Percentiles rank a stretch among this genome's conserved stretches.
Conservation (phyloP, 225 moss, liverwort and hornwort genomes). For the Polytrichum formosum region DNA sequence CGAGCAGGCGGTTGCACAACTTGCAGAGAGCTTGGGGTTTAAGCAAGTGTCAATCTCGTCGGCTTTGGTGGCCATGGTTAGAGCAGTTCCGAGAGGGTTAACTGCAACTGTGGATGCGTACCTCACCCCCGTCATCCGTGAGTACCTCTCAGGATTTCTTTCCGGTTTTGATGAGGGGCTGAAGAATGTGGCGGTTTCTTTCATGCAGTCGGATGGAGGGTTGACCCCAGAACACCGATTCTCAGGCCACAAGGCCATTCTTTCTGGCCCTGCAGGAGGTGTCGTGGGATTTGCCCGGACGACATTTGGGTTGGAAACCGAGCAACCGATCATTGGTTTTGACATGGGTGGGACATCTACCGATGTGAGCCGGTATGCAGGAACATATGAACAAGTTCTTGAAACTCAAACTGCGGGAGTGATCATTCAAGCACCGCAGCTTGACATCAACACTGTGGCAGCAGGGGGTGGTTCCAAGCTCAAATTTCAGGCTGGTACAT, state of each 20-base stretch:
- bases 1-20: slow-evolving; percentile 76
- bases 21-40: slow-evolving; percentile 75
- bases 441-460: slow-evolving; percentile 97
- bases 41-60: slow-evolving; percentile 96
- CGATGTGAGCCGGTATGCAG: slow-evolving; percentile 92
- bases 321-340: slow-evolving; percentile 91
- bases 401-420: slow-evolving; percentile 98
- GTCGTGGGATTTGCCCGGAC: slow-evolving; percentile 92
- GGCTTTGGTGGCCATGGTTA: slow-evolving; percentile 89
- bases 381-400: slow-evolving; percentile 90
- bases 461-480: slow-evolving; percentile 95
- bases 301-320: slow-evolving; percentile 81
- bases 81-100: slow-evolving; percentile 93
- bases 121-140: slow-evolving; percentile 83
- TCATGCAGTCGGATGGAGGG: slow-evolving; percentile 99
- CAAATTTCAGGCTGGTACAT: slow-evolving; percentile 84
- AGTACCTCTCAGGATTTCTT: slow-evolving; percentile 85
- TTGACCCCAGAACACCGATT: slow-evolving; percentile 94
- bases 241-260: slow-evolving; percentile 94
- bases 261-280: slow-evolving; percentile 95
- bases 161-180: slow-evolving; percentile 93
- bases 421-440: slow-evolving; percentile 97
- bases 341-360: slow-evolving; percentile 99
- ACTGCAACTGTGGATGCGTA: slow-evolving; percentile 97
- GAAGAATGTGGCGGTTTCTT: slow-evolving; percentile 82